Evolutionary conservation across 2,329 filamentous ascomycete species (phyloP).

Genomic region (Leptographium wingfieldii): DNA sequence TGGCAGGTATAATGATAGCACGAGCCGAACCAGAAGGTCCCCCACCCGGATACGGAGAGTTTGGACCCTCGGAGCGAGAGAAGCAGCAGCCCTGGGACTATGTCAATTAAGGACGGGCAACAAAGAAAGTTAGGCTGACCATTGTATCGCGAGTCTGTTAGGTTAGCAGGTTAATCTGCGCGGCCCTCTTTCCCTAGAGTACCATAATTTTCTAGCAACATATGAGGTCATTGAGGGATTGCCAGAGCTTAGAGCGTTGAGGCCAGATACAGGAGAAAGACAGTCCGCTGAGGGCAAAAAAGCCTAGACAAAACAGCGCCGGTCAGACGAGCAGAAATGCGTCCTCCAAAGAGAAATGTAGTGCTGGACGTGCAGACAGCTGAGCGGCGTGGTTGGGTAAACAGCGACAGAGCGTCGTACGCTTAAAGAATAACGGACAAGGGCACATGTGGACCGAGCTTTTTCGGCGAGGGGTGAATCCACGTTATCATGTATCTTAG

Average conservation of each 20-base stretch:
- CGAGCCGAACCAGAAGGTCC: conserved; percentile 35
- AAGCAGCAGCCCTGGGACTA: conserved; percentile 44
- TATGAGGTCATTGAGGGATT: too few relatives aligned
- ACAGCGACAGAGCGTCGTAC: not conserved
- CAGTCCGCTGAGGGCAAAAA: too few relatives aligned
- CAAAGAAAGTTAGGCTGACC: not conserved
- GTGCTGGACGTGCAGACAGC: too few relatives aligned
- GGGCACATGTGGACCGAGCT: conserved; percentile 8
- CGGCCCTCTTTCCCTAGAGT: too few relatives aligned
- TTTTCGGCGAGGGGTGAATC: not conserved
- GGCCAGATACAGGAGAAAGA: too few relatives aligned
- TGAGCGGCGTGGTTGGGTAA: too few relatives aligned
- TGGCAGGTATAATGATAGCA: conserved; percentile 34
- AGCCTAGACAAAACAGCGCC: too few relatives aligned
- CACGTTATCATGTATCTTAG: not conserved
- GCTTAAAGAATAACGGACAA: not conserved
- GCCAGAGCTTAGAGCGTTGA: too few relatives aligned
- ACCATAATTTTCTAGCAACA: too few relatives aligned
- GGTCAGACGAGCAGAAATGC: too few relatives aligned
- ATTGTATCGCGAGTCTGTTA: not conserved
- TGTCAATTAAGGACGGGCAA: not conserved
- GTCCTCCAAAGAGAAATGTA: too few relatives aligned
- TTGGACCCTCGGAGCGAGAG: conserved; percentile 37
- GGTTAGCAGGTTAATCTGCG: too few relatives aligned
- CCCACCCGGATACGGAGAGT: conserved; percentile 40